Percentiles rank a stretch among this genome's conserved stretches.
Evolutionary conservation across 2,329 filamentous ascomycete genomes (phyloP).

Genomic region (Cladophialophora chaetospira): DNA sequence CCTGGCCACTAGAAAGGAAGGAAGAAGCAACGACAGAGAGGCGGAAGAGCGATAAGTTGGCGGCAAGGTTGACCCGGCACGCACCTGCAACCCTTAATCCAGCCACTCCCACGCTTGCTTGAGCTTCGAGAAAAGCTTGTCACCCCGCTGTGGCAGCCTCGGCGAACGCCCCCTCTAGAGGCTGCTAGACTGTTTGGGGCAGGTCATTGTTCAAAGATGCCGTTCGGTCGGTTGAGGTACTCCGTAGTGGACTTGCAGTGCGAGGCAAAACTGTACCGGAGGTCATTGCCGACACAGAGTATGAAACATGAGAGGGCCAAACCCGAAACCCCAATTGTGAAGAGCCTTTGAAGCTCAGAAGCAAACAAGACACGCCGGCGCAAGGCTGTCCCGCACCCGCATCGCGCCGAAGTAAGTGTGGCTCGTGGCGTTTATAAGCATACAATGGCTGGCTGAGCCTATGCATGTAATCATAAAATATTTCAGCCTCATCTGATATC

Average conservation of each 20-base stretch:
- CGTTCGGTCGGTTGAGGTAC: neutral
- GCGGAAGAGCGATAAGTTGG: neutral
- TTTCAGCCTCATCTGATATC: no score
- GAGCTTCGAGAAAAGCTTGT: constrained; percentile 16
- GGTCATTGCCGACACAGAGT: neutral
- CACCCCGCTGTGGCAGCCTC: neutral
- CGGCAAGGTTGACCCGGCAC: neutral
- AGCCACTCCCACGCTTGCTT: neutral
- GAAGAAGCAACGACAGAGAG: neutral
- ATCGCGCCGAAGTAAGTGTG: no score
- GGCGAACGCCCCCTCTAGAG: neutral
- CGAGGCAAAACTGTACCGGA: constrained; percentile 1
- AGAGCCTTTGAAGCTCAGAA: no score
- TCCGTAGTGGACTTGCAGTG: no score
- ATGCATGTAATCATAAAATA: no score
- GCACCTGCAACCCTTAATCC: neutral
- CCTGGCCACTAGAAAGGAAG: constrained; percentile 1
- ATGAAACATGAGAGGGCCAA: no score
- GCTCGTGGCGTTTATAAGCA: neutral
- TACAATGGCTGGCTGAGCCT: constrained; percentile 4
- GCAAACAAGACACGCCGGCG: no score
- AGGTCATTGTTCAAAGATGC: neutral
- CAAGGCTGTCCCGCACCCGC: no score
- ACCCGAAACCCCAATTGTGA: no score
- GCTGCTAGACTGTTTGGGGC: neutral